Base-by-base conservation (phyloP, 23 red algal species). In the Gracilaria domingensis region DNA sequence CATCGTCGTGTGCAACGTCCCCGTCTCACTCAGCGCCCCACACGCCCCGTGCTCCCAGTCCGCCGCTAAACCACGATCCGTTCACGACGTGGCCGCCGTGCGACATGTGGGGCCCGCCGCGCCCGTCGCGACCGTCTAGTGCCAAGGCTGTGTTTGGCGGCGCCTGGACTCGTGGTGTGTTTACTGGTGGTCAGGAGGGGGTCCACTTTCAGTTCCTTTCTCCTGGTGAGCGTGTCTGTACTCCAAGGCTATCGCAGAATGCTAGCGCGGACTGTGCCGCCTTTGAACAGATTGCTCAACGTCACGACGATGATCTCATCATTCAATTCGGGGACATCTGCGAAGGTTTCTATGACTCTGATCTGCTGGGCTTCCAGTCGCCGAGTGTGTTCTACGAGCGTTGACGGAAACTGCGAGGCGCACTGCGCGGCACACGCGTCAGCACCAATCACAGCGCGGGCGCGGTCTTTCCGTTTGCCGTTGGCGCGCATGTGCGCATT, bases 101-200 rank as follows among this genome's bases (percentile, higher is more conserved):
- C 38, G 35, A 5, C 4, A 36, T 12, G 8, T 70, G 67, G 35
- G 35, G 35, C 4, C 67, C 35, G 20, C 4, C 67, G 67, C 67
- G 67, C 21, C 67, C 65, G 29, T 40, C 35, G 1, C 35, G 67
- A 5, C 67, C 67, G 16, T 23, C 35, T 1, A 73, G 67, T 16
- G 67, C 67, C 2, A 73, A 73, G 38, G 67, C 67, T 3, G 67
- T 73, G 67, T 73, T 73, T 42, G 67, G 67, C 33, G 67, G 28
- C 35, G 34, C 33, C 0, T 73, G 67, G 67, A 73, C 67, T 16
- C 33, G 67, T 20, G 67, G 67, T 14, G 14, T 73, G 36, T 73
- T 73, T 35, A 40, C 67, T 1, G 67, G 44, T 14, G 24, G 67
- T 37, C 20, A 37, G 12, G 38, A 73, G 23, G 67, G 67, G 7